Percentiles rank a stretch among this genome's conserved stretches.
Evolutionary conservation across 352 stramenopile genomes (phyloP).

Genomic region (Phytophthora hibernalis): DNA sequence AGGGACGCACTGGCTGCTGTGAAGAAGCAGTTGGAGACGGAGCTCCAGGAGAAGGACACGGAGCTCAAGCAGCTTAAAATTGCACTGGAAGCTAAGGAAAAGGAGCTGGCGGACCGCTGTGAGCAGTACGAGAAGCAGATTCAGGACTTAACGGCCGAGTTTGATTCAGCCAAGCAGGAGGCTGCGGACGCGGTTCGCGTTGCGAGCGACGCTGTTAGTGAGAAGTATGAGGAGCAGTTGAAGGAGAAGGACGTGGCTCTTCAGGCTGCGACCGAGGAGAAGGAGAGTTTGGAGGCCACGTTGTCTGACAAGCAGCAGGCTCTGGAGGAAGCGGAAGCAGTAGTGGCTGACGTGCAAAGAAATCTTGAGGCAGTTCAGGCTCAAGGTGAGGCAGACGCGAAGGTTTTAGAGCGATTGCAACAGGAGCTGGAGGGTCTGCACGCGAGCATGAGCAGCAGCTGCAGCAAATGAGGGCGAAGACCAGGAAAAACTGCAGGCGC

Average conservation of each 20-base stretch:
- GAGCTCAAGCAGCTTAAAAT: constrained; percentile 47
- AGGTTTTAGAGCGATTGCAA: constrained; percentile 25
- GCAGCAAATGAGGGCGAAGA: constrained; percentile 27
- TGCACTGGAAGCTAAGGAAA: constrained; percentile 48
- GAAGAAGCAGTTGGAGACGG: constrained; percentile 72
- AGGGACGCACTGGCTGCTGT: constrained; percentile 70
- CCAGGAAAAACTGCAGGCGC: constrained; percentile 19
- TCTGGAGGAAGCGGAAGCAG: constrained; percentile 28
- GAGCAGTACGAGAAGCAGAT: constrained; percentile 53
- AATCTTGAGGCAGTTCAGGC: constrained; percentile 43
- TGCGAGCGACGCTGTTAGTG: constrained; percentile 39
- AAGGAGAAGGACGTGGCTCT: constrained; percentile 43
- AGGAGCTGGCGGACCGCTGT: constrained; percentile 41
- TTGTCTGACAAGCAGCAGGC: constrained; percentile 45
- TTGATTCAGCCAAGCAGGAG: constrained; percentile 45
- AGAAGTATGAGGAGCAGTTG: constrained; percentile 41
- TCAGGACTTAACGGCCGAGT: constrained; percentile 40
- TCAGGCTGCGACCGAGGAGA: constrained; percentile 19
- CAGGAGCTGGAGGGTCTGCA: constrained; percentile 22
- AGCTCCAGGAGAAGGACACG: constrained; percentile 75
- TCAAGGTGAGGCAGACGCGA: constrained; percentile 23
- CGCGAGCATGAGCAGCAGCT: constrained; percentile 34
- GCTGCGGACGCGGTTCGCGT: constrained; percentile 37
- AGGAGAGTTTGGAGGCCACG: constrained; percentile 34
- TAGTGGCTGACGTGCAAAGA: constrained; percentile 16